These are phyloP conservation scores for Fraxinus latifolia DNA, from an alignment of 305 asterid genomes.

Conservation along the genomic window DNA sequence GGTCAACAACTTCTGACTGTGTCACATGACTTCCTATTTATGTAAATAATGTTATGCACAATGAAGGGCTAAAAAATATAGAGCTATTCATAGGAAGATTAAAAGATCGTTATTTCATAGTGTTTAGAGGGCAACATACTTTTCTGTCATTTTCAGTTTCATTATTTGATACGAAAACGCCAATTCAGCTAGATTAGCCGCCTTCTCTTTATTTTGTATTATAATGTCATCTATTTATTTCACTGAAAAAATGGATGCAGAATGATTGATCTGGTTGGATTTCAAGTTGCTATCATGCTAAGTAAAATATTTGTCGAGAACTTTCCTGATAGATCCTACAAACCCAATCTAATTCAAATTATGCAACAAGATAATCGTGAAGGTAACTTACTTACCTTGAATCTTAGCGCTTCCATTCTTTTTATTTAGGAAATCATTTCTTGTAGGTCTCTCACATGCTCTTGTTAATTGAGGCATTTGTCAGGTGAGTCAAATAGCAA, in stretches of 20 bases:
- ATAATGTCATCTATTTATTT: constrained; percentile 5
- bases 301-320: constrained; percentile 20
- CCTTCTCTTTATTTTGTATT: background rate
- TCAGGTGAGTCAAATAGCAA: constrained; percentile 35
- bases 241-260: constrained; percentile 29
- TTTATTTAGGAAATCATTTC: background rate
- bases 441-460: background rate
- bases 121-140: background rate
- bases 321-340: constrained; percentile 33
- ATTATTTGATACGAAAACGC: background rate
- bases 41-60: background rate
- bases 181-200: background rate
- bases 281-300: constrained; percentile 23
- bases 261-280: constrained; percentile 42
- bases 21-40: background rate
- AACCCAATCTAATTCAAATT: constrained; percentile 27
- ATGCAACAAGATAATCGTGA: constrained; percentile 27
- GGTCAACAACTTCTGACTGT: background rate
- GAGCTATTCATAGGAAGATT: background rate
- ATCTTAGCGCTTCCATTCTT: background rate
- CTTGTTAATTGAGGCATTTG: constrained; percentile 14
- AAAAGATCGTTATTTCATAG: background rate
- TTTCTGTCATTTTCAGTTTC: constrained; percentile 8
- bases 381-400: constrained; percentile 29
- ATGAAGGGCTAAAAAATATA: background rate